Evolutionary conservation across 1,139 yeast genomes (phyloP).

Genomic region (Torulaspora globosa): DNA sequence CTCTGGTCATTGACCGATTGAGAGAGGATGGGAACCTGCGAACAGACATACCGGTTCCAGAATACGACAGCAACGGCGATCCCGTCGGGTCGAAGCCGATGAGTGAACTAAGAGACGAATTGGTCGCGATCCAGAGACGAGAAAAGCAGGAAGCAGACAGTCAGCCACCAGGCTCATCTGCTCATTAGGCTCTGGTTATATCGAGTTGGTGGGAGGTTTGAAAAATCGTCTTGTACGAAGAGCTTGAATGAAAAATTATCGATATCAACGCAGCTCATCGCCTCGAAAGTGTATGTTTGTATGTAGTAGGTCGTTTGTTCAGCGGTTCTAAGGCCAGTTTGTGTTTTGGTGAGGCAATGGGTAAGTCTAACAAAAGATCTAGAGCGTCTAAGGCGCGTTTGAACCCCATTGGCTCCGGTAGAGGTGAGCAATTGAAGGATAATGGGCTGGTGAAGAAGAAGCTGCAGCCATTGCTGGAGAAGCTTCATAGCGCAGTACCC

Average conservation of each 20-base stretch:
- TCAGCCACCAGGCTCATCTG: neutral
- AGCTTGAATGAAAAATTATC: neutral
- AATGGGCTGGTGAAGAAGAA: conserved; percentile 51
- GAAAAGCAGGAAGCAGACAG: conserved; percentile 11
- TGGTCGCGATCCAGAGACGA: conserved; percentile 17
- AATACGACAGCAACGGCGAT: conserved; percentile 42
- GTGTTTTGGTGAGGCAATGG: conserved; percentile 46
- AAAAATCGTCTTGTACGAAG: conserved; percentile 3
- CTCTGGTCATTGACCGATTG: conserved; percentile 64
- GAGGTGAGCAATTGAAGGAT: conserved; percentile 41
- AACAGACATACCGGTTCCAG: conserved; percentile 51
- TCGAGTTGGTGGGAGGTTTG: too few species aligned
- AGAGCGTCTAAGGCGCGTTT: conserved; percentile 53
- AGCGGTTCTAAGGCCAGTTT: conserved; percentile 2
- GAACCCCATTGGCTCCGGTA: conserved; percentile 43
- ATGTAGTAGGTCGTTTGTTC: neutral
- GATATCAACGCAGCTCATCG: conserved; percentile 14
- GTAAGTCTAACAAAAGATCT: conserved; percentile 68
- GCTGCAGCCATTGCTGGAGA: conserved; percentile 62
- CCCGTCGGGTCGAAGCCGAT: conserved; percentile 33
- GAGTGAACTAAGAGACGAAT: conserved; percentile 19
- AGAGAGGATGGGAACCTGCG: conserved; percentile 65
- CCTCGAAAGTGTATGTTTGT: neutral
- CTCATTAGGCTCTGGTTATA: neutral
- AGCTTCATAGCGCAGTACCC: conserved; percentile 57